These are phyloP conservation scores for Russula griseocarnosa DNA, from an alignment of 768 basidiomycete genomes.

Conservation along the genomic window DNA sequence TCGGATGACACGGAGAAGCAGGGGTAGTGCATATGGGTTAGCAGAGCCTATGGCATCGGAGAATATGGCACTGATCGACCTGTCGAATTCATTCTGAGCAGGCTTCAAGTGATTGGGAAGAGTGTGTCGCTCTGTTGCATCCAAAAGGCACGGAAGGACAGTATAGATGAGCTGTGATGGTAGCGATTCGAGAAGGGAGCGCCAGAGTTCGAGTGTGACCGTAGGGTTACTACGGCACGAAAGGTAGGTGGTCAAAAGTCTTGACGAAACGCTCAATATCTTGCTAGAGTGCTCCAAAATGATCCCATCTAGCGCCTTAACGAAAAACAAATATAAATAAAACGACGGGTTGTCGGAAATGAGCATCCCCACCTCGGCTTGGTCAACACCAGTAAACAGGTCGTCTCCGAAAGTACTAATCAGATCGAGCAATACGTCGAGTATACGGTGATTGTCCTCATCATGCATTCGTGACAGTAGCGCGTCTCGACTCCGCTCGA, in stretches of 20 bases:
- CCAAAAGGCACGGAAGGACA: constrained; percentile 41
- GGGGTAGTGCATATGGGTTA: constrained; percentile 32
- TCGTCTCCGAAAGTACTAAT: constrained; percentile 50
- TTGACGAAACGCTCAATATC: constrained; percentile 42
- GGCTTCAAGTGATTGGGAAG: constrained; percentile 49
- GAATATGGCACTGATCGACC: constrained; percentile 40
- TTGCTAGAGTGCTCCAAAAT: constrained; percentile 38
- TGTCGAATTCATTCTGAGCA: constrained; percentile 43
- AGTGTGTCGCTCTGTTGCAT: constrained; percentile 37
- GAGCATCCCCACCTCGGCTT: constrained; percentile 42
- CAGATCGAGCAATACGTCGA: constrained; percentile 40
- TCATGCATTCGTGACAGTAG: constrained; percentile 30
- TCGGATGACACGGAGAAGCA: constrained; percentile 41
- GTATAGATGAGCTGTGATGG: constrained; percentile 35
- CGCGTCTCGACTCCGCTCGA: constrained; percentile 35
- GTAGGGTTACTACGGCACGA: constrained; percentile 38
- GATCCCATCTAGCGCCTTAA: constrained; percentile 47
- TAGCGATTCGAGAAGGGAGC: constrained; percentile 44
- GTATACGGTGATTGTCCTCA: constrained; percentile 24
- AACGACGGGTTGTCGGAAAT: not conserved
- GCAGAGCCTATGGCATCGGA: constrained; percentile 36
- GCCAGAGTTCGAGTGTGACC: constrained; percentile 43
- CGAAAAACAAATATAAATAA: not conserved
- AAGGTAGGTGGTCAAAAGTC: constrained; percentile 53
- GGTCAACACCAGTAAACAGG: constrained; percentile 44